Percentiles rank a stretch among this genome's conserved stretches.
Evolutionary conservation across 2,329 filamentous ascomycete species (phyloP).

Genomic region (Botrytis hyacinthi): DNA sequence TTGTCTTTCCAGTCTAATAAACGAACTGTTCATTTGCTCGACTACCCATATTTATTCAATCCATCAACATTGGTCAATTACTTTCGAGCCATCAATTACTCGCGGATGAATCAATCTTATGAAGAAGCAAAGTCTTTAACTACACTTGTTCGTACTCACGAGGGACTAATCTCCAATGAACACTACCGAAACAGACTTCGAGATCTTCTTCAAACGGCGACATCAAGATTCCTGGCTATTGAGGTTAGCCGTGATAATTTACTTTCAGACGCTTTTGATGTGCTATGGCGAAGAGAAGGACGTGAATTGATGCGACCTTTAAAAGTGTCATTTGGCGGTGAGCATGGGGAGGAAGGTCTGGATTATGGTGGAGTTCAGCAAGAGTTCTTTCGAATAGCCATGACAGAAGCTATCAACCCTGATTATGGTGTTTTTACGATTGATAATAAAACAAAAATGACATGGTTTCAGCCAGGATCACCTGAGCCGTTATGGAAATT

Average conservation of each 20-base stretch:
- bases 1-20: conserved; percentile 58
- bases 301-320: conserved; percentile 80
- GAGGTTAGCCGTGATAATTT: conserved; percentile 66
- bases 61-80: conserved; percentile 72
- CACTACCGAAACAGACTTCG: conserved; percentile 61
- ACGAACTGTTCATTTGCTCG: conserved; percentile 70
- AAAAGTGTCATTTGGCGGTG: conserved; percentile 82
- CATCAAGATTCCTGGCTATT: conserved; percentile 69
- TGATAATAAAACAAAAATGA: conserved; percentile 72
- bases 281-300: conserved; percentile 83
- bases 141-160: conserved; percentile 53
- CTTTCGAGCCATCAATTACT: conserved; percentile 85
- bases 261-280: conserved; percentile 74
- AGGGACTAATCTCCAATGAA: conserved; percentile 54
- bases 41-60: conserved; percentile 78
- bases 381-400: conserved; percentile 86
- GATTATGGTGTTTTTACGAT: conserved; percentile 77
- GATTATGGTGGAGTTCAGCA: conserved; percentile 96
- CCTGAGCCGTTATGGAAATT: conserved; percentile 85
- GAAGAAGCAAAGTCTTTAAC: conserved; percentile 64
- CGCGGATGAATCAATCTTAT: conserved; percentile 77
- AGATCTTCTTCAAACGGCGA: conserved; percentile 62
- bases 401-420: conserved; percentile 76
- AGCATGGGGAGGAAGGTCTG: conserved; percentile 80
- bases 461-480: conserved; percentile 84